Percentiles rank a stretch among this genome's conserved stretches.
Evolutionary conservation across 148 eudicot genomes (phyloP).

Genomic region (Amaranthus palmeri): DNA sequence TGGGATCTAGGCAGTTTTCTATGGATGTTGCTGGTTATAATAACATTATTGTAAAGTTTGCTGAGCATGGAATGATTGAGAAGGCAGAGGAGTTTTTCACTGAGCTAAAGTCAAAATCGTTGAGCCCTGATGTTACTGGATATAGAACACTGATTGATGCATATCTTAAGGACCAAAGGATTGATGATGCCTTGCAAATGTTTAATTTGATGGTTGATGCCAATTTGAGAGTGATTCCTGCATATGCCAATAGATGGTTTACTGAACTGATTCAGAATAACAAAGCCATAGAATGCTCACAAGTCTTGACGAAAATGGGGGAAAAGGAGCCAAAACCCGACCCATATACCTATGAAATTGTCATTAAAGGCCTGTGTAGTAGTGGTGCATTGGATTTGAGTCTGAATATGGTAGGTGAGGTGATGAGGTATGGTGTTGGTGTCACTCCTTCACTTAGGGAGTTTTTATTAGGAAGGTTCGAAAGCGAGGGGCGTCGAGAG

Average conservation of each 20-base stretch:
- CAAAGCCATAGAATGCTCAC: constrained; percentile 46
- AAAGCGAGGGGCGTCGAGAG: constrained; percentile 51
- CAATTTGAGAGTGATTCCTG: constrained; percentile 67
- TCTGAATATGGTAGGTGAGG: constrained; percentile 39
- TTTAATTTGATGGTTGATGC: constrained; percentile 66
- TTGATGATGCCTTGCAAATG: constrained; percentile 60
- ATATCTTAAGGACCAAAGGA: constrained; percentile 52
- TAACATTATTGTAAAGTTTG: constrained; percentile 58
- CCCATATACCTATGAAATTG: constrained; percentile 58
- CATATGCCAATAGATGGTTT: constrained; percentile 74
- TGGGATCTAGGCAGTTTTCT: constrained; percentile 61
- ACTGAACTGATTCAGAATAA: constrained; percentile 50
- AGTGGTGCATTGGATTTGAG: constrained; percentile 35
- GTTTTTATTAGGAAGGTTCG: constrained; percentile 45
- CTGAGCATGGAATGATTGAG: constrained; percentile 67
- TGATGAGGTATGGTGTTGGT: constrained; percentile 52
- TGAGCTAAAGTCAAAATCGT: constrained; percentile 62
- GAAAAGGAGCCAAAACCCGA: constrained; percentile 83
- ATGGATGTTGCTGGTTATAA: constrained; percentile 89
- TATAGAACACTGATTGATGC: constrained; percentile 71
- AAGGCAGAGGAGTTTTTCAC: constrained; percentile 65
- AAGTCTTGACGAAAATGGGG: constrained; percentile 61
- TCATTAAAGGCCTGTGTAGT: constrained; percentile 59
- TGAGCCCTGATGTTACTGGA: constrained; percentile 77
- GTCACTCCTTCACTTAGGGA: constrained; percentile 41